These are phyloP conservation scores for Monilinia vaccinii-corymbosi DNA, from an alignment of 2,329 filamentous ascomycete species.

Conservation along the genomic window DNA sequence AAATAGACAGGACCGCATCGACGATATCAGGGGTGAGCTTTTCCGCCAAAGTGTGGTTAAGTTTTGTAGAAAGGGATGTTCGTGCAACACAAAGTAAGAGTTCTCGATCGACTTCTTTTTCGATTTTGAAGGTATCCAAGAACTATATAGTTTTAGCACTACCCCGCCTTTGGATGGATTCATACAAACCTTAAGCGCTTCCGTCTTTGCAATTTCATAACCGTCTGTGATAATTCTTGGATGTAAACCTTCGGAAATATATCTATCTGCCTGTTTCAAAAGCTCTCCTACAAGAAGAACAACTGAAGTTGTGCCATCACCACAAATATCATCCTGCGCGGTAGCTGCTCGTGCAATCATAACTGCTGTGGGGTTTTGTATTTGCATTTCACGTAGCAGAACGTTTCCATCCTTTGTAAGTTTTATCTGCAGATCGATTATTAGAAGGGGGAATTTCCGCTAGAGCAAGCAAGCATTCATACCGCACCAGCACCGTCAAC, in stretches of 20 bases:
- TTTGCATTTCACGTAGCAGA: slow-evolving; percentile 71
- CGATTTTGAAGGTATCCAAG: slow-evolving; percentile 86
- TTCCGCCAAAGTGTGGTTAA: slow-evolving; percentile 80
- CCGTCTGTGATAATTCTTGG: slow-evolving; percentile 95
- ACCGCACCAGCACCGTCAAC: slow-evolving; percentile 63
- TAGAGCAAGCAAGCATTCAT: slow-evolving; percentile 26
- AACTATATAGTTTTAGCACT: slow-evolving; percentile 47
- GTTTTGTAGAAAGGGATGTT: slow-evolving; percentile 90
- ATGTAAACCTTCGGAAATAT: slow-evolving; percentile 94
- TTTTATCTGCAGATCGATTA: slow-evolving; percentile 61
- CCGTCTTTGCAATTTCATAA: slow-evolving; percentile 91
- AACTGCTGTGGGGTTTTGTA: slow-evolving; percentile 95
- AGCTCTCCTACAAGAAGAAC: slow-evolving; percentile 93
- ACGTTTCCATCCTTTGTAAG: slow-evolving; percentile 98
- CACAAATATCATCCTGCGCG: slow-evolving; percentile 96
- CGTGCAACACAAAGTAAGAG: slow-evolving; percentile 86
- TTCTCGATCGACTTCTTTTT: slow-evolving; percentile 83
- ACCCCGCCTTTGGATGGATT: background rate
- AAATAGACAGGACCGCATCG: slow-evolving; percentile 90
- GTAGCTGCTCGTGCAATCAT: slow-evolving; percentile 79
- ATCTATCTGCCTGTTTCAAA: slow-evolving; percentile 92
- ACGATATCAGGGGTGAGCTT: slow-evolving; percentile 93
- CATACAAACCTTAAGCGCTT: slow-evolving; percentile 65
- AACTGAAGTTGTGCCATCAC: slow-evolving; percentile 94
- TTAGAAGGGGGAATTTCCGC: slow-evolving; percentile 19